Base-by-base conservation (phyloP, 2,329 filamentous ascomycete species). In the Neoarthrinium moseri region DNA sequence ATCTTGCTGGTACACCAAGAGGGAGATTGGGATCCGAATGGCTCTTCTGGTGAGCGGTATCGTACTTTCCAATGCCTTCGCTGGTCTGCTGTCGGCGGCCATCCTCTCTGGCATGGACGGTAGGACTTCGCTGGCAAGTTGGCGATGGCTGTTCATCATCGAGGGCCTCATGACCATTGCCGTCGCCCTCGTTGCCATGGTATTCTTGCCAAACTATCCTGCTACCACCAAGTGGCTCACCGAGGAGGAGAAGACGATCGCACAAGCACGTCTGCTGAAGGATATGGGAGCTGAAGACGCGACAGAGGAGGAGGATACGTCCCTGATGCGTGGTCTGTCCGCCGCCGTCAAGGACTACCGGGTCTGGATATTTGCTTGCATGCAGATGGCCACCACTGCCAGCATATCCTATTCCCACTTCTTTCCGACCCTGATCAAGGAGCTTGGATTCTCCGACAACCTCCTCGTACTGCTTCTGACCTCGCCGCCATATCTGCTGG, bases 131-230 rank as follows among this genome's bases (percentile, higher is more conserved):
- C 12, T 32, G 10, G 27, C 26, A 4, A 33, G 39, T 18, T 46
- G 43, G 47, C 24, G 47, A 36, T 49, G 47, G 42, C 26, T 49
- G 26, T 50, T 50, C 35, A 50, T 50, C 23, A 17, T 50, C 22
- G 39, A 50, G 29, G 48, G 48, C 8, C 22, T 42, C 4, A 40
- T 30, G n/a, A 49, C 47, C 23, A 36, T 43, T 29, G 24, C 39
- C 17, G 23, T 49, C 12, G 47, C 30, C 32, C 11, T 42, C 12
- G 34, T 32, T 8, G 43, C 34, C 13, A 43, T 38, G 20, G 27
- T 49, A 12, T 35, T 26, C 7, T 22, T 48, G 4, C 46, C 46
- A 3, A 36, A 48, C n/a, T 39, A 48, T 12, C 46, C 46, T 11
- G 27, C 23, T 3, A 45, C 21, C 20, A 48, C 22, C 3, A 39